Percentiles rank a stretch among this genome's conserved stretches.
phyloP scores from a whole-genome alignment of 306 rosid genomes.

The Hippophae rhamnoides region DNA sequence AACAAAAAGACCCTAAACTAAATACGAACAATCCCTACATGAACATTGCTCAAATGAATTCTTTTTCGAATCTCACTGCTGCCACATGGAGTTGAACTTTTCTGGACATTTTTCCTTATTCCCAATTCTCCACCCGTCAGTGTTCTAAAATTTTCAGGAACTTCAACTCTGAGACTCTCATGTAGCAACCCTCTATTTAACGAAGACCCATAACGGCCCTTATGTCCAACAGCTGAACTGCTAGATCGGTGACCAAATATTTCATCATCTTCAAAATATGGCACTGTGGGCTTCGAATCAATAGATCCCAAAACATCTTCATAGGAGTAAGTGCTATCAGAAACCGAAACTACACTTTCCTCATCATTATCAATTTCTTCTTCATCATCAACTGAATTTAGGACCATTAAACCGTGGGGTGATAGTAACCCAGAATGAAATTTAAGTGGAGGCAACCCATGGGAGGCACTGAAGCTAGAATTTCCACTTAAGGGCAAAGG shows the following conservation, averaged over 20 bases:
- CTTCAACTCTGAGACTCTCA: slow-evolving; percentile 50
- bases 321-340: slow-evolving; percentile 34
- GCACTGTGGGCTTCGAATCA: slow-evolving; percentile 30
- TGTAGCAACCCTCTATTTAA: slow-evolving; percentile 46
- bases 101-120: slow-evolving; percentile 34
- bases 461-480: slow-evolving; percentile 27
- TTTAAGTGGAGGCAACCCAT: slow-evolving; percentile 62
- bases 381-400: slow-evolving; percentile 16
- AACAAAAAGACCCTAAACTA: neutral
- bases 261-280: slow-evolving; percentile 45
- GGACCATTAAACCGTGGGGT: slow-evolving; percentile 34
- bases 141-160: slow-evolving; percentile 52
- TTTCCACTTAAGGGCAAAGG: slow-evolving; percentile 30
- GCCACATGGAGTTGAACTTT: slow-evolving; percentile 42
- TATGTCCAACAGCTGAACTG: slow-evolving; percentile 7
- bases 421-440: slow-evolving; percentile 50
- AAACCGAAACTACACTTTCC: slow-evolving; percentile 45
- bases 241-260: slow-evolving; percentile 23
- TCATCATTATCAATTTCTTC: slow-evolving; percentile 26
- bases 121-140: slow-evolving; percentile 59
- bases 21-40: slow-evolving; percentile 16
- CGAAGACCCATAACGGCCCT: slow-evolving; percentile 15
- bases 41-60: slow-evolving; percentile 30
- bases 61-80: slow-evolving; percentile 35
- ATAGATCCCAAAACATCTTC: slow-evolving; percentile 34